Conservation (phyloP, 805 yeast species). For the Wickerhamiella azyma region DNA sequence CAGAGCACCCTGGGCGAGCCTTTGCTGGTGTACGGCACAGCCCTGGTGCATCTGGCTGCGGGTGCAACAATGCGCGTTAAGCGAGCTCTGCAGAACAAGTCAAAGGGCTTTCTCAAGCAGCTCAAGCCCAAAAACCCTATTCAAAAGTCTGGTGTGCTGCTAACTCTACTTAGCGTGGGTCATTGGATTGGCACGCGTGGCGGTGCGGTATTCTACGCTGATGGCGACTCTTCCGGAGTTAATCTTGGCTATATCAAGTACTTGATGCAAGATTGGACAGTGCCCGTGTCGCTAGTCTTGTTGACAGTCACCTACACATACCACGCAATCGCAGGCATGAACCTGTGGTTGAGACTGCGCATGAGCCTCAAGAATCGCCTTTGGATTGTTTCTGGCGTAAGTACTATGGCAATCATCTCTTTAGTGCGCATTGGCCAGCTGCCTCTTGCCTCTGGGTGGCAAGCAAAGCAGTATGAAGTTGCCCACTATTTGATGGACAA, state of each 20-base stretch:
- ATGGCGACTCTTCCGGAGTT: conserved; percentile 48
- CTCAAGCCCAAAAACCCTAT: neutral
- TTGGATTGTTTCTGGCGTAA: neutral
- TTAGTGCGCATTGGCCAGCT: neutral
- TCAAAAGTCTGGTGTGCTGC: conserved; percentile 37
- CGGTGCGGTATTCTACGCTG: conserved; percentile 38
- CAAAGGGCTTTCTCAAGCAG: conserved; percentile 32
- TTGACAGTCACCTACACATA: conserved; percentile 2
- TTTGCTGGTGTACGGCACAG: conserved; percentile 34
- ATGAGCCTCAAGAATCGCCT: neutral
- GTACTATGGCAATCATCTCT: neutral
- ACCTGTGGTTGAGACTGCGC: neutral
- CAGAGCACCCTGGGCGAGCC: conserved; percentile 40
- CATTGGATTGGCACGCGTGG: conserved; percentile 39
- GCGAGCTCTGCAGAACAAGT: neutral
- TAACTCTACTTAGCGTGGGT: conserved; percentile 31
- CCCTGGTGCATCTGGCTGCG: conserved; percentile 36
- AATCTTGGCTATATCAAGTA: conserved; percentile 37
- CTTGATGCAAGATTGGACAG: neutral
- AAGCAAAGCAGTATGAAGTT: conserved; percentile 1
- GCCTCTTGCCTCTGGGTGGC: conserved; percentile 5
- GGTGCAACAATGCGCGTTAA: conserved; percentile 34
- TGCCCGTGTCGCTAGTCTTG: conserved; percentile 4
- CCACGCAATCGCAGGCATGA: conserved; percentile 14
- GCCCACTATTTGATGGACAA: neutral